Conservation (phyloP, 2,329 filamentous ascomycete species). For the Xylaria sp. region DNA sequence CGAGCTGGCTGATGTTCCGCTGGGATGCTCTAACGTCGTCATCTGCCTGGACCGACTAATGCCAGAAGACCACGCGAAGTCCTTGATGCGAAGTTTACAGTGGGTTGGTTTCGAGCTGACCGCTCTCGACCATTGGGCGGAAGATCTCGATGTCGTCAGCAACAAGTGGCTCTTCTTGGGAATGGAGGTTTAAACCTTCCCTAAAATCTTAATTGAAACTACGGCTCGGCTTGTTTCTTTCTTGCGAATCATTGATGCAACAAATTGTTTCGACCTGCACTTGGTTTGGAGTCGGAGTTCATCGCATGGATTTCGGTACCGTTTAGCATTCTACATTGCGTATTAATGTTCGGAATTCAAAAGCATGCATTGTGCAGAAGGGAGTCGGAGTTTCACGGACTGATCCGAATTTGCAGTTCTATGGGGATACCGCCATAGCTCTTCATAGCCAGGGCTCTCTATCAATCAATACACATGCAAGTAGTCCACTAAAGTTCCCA, state of each 20-base stretch:
- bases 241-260: background rate
- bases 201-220: background rate
- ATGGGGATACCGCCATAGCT: constrained; percentile 25
- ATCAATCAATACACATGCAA: constrained; percentile 35
- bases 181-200: constrained; percentile 74
- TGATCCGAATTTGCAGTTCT: constrained; percentile 27
- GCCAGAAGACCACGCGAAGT: constrained; percentile 68
- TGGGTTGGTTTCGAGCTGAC: constrained; percentile 93
- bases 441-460: constrained; percentile 12
- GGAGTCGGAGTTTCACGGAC: constrained; percentile 25
- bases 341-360: constrained; percentile 18
- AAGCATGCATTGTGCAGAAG: constrained; percentile 19
- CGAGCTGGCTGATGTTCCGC: constrained; percentile 81
- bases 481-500: constrained; percentile 18
- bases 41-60: constrained; percentile 82
- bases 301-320: constrained; percentile 10
- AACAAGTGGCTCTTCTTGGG: constrained; percentile 85
- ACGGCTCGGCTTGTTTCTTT: background rate
- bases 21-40: constrained; percentile 81
- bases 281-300: constrained; percentile 27
- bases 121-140: constrained; percentile 80
- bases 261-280: background rate
- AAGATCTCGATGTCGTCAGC: constrained; percentile 73
- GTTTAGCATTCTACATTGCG: constrained; percentile 22
- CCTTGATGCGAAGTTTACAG: constrained; percentile 82